Conservation (phyloP, 768 basidiomycete species). For the Tricholoma sp. region DNA sequence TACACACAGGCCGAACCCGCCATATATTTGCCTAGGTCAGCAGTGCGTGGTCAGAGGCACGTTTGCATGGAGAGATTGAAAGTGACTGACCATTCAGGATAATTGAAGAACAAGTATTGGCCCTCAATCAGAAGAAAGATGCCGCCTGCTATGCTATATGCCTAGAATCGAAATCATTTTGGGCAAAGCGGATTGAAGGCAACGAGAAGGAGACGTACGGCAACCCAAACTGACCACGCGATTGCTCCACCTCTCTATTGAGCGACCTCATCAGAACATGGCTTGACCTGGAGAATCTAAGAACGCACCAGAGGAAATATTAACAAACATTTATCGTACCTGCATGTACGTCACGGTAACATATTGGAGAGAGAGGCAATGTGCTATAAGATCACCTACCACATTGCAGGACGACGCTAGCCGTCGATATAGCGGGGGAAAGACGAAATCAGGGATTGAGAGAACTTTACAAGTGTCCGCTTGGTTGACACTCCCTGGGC, state of each 20-base stretch:
- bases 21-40: not conserved
- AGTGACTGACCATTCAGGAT: slow-evolving; percentile 52
- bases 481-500: no score
- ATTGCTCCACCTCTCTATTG: slow-evolving; percentile 67
- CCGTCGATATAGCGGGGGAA: no score
- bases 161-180: slow-evolving; percentile 25
- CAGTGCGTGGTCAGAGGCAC: no score
- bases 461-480: no score
- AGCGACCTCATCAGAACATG: slow-evolving; percentile 8
- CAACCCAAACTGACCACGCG: slow-evolving; percentile 59
- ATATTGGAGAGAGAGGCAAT: slow-evolving; percentile 13
- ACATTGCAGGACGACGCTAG: slow-evolving; percentile 16
- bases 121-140: slow-evolving; percentile 58
- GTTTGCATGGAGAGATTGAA: no score
- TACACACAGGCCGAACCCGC: not conserved
- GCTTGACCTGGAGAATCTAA: slow-evolving; percentile 5
- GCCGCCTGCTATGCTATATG: slow-evolving; percentile 65
- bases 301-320: slow-evolving; percentile 62
- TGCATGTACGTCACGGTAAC: slow-evolving; percentile 21
- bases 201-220: slow-evolving; percentile 34
- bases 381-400: slow-evolving; percentile 21
- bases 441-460: no score
- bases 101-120: slow-evolving; percentile 58
- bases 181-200: not conserved
- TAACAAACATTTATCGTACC: slow-evolving; percentile 78